Evolutionary conservation across 1,284 basidiomycete genomes (phyloP).

Genomic region (Ustilago bromivora): DNA sequence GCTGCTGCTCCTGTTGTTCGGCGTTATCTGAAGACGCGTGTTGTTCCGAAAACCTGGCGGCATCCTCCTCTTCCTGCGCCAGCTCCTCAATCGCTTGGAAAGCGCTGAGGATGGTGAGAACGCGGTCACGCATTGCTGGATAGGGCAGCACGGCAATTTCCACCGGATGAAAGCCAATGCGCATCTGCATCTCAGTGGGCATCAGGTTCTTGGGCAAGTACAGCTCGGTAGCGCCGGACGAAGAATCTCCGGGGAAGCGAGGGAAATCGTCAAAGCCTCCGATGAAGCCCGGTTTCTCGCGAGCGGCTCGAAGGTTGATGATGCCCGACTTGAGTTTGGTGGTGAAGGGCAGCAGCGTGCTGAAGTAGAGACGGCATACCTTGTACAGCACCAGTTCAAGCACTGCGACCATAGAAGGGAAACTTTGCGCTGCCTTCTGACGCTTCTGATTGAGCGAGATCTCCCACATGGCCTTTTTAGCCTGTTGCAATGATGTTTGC

Average conservation of each 20-base stretch:
- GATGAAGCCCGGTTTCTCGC: conserved; percentile 29
- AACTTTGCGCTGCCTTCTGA: conserved; percentile 41
- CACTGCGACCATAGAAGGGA: conserved; percentile 49
- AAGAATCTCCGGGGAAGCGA: conserved; percentile 42
- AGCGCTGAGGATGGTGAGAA: conserved; percentile 46
- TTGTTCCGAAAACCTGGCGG: conserved; percentile 31
- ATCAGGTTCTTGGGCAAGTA: conserved; percentile 50
- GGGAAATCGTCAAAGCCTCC: conserved; percentile 45
- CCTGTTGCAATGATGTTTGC: conserved; percentile 16
- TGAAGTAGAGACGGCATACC: conserved; percentile 53
- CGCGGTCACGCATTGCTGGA: conserved; percentile 44
- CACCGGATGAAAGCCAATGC: conserved; percentile 50
- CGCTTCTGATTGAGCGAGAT: conserved; percentile 47
- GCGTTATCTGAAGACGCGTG: background rate
- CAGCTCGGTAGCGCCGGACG: conserved; percentile 23
- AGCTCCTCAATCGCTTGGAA: conserved; percentile 47
- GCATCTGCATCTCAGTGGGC: conserved; percentile 53
- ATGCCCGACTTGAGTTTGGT: conserved; percentile 52
- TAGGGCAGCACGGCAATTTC: conserved; percentile 52
- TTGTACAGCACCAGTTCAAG: conserved; percentile 54
- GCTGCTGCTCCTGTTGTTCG: background rate
- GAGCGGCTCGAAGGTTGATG: conserved; percentile 46
- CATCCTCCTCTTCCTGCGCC: conserved; percentile 27
- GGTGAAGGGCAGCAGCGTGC: conserved; percentile 49
- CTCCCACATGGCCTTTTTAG: conserved; percentile 46